Conservation (phyloP, 495 filamentous ascomycete genomes). For the Talaromyces adpressus region DNA sequence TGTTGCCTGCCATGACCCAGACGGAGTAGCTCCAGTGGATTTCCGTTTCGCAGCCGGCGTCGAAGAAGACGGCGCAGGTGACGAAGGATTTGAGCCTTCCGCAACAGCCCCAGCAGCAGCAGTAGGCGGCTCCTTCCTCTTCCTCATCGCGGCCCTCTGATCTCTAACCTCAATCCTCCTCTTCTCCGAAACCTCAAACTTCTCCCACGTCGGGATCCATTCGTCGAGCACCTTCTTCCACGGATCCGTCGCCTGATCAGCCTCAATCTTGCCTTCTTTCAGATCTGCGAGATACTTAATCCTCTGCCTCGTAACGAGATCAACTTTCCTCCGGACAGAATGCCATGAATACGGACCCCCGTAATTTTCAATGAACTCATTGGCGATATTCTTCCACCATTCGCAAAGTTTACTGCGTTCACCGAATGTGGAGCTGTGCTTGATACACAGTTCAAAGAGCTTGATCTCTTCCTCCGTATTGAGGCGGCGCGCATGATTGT, state of each 20-base stretch:
- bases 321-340: constrained; percentile 40
- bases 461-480: constrained; percentile 38
- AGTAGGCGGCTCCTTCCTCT: constrained; percentile 19
- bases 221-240: constrained; percentile 35
- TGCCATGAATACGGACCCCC: constrained; percentile 41
- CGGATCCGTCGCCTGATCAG: constrained; percentile 32
- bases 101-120: neutral
- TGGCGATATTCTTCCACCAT: constrained; percentile 38
- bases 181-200: constrained; percentile 33
- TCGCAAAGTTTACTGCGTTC: constrained; percentile 41
- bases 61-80: neutral
- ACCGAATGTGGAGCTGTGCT: constrained; percentile 30
- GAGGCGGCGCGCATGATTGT: constrained; percentile 35
- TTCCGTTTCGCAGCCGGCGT: neutral
- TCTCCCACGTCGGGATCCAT: constrained; percentile 39
- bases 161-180: constrained; percentile 35
- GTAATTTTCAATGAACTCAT: constrained; percentile 31
- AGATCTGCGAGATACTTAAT: constrained; percentile 36
- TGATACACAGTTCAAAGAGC: constrained; percentile 39
- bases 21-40: neutral
- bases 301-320: constrained; percentile 37
- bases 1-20: constrained; percentile 2
- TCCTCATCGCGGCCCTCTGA: constrained; percentile 28
- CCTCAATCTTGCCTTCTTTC: constrained; percentile 17
- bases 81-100: neutral